phyloP scores from a whole-genome alignment of 257 asterid genomes.

The Jaltomata sinuosa region DNA sequence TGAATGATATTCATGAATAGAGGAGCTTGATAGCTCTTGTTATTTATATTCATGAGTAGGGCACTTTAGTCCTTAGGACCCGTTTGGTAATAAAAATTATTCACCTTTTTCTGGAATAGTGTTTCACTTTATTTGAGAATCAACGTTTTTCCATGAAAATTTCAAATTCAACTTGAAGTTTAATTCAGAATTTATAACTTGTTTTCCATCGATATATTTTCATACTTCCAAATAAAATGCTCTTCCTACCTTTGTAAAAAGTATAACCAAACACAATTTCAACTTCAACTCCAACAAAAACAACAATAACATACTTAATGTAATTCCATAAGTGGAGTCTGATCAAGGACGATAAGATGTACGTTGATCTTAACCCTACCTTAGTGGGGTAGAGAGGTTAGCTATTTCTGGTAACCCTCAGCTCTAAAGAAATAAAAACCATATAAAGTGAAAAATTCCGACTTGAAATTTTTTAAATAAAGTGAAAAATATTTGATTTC shows the following conservation, averaged over 20 bases:
- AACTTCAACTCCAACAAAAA: background rate
- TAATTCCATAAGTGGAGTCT: background rate
- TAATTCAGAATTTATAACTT: background rate
- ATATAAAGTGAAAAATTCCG: background rate
- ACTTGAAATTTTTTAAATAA: background rate
- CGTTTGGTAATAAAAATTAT: background rate
- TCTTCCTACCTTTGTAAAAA: background rate
- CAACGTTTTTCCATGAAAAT: background rate
- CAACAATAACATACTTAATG: background rate
- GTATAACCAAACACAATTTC: background rate
- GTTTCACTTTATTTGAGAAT: background rate
- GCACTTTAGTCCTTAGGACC: background rate
- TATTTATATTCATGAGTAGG: background rate
- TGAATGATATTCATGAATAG: background rate
- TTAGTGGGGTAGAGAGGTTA: rapidly evolving
- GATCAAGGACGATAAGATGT: background rate
- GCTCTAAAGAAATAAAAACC: background rate
- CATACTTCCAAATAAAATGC: background rate
- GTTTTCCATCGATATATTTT: background rate
- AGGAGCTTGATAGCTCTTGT: background rate
- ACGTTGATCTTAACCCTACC: rapidly evolving
- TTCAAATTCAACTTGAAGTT: background rate
- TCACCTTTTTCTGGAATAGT: background rate
- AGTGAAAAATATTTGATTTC: background rate
- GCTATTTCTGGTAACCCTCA: no score